Evolutionary conservation across 1,284 basidiomycete species (phyloP), one percentile per base, ranked within the genome.

Genomic region (Marasmius oreades): DNA sequence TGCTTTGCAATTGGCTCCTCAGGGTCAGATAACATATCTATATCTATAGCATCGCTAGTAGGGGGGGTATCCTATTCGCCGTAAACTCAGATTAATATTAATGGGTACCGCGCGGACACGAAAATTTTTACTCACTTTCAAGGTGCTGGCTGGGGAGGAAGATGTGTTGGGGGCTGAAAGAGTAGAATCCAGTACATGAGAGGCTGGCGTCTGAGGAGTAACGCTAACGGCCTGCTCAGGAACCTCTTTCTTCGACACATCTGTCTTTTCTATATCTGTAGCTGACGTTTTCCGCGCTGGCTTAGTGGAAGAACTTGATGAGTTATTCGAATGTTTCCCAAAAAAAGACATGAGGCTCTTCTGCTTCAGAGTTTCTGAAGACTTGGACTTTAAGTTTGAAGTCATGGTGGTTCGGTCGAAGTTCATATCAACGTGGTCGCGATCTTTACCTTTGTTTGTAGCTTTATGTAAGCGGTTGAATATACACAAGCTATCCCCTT

Each of bases 321-420:
- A 52, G 47, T 61, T 63, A 20, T 70, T 65, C 22, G 63, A 53
- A 2, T 64, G 62, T 33, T 86, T 88, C 0, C 72, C 72, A 62
- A 90, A 88, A 70, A 82, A 90, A 8, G 84, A 80, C 69, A 84
- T 84, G 6, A 90, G 75, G 63, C 84, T 89, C 66, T 89, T 90
- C 67, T 90, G 88, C 63, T 86, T 90, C 69, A 82, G 69, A 36
- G 75, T 72, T 23, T 81, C 80, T 7, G 66, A 61, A 39, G 67
- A 67, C 0, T 64, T 60, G 4, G 67, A 64, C 5, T 57, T 44
- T n/a, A n/a, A n/a, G n/a, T n/a, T n/a, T 55, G 62, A 55, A 11
- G 57, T 44, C 57, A 59, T 59, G 45, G 31, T 55, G 51, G 46
- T 24, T 16, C 8, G 20, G 39, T 42, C 11, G n/a, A 20, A 5